Base-by-base conservation (phyloP, 2,329 filamentous ascomycete genomes). In the Aspergillus udagawae region DNA sequence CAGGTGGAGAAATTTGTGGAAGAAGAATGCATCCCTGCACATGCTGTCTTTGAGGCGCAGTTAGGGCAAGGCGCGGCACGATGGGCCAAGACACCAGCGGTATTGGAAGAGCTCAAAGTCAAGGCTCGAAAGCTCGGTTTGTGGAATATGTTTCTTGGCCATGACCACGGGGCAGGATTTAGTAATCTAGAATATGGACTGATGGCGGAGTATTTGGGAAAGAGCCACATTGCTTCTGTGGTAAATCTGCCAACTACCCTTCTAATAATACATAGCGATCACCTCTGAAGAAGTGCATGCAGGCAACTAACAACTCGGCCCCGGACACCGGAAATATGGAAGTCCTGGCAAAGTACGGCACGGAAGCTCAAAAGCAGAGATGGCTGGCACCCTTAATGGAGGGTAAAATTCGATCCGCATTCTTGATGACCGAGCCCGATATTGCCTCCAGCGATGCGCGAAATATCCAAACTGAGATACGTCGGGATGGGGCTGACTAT, bases 121-220 rank as follows among this genome's bases (percentile, higher is more conserved):
- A 90, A 92, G 75, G 94, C 93, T 47, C 84, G 82, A 70, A 83
- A 88, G 66, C 83, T 96, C 25, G 94, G 93, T 1, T 82, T 99
- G 48, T 99, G 94, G 94, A 99, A 99, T 78, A 89, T 99, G 88
- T 99, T 99, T 82, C 78, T 99, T 65, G 91, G 93, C 63, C 93
- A 90, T 80, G 92, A 88, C 67, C 92, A 97, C 78, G 95, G 92
- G 1, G 92, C 93, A 23, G 94, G 94, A 35, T 97, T 91, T 79
- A 91, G 87, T 58, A 99, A 97, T 77, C 81, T 97, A 61, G 94
- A 99, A 77, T 99, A 99, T 73, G 94, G 92, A 12, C 80, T 99
- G 68, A 97, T 97, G 92, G 94, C 94, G 21, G 94, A 99, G 79
- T 90, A 91, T 79, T 81, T 97, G 67, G 94, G 94, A 62, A 93